These are phyloP conservation scores for Termitomyces sp. DNA, from an alignment of 768 basidiomycete species.

Conservation along the genomic window DNA sequence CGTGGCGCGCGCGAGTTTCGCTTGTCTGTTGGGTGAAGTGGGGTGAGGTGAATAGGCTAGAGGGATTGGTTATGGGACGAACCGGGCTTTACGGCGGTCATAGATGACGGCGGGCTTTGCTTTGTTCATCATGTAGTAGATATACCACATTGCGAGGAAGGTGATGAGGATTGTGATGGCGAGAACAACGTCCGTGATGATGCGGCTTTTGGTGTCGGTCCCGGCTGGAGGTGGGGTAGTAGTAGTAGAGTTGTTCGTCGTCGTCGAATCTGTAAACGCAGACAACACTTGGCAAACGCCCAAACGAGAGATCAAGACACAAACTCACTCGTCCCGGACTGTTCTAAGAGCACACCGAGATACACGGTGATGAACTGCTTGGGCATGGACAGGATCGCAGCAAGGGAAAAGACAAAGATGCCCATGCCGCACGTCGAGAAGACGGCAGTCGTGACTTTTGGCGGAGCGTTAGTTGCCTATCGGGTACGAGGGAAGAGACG, in stretches of 20 bases:
- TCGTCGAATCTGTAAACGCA: too few species aligned
- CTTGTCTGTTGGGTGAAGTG: conserved; percentile 35
- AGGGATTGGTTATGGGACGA: not conserved
- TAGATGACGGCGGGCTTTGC: conserved; percentile 66
- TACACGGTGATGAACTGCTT: conserved; percentile 94
- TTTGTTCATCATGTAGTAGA: conserved; percentile 62
- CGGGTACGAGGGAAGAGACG: not conserved
- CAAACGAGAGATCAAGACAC: not conserved
- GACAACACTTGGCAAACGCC: too few species aligned
- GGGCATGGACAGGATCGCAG: conserved; percentile 78
- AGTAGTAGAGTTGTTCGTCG: not conserved
- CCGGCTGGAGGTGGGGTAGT: conserved; percentile 18
- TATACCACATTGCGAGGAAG: conserved; percentile 77
- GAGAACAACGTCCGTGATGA: conserved; percentile 66
- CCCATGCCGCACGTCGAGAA: conserved; percentile 89
- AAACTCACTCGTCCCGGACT: conserved; percentile 30
- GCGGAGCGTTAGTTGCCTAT: not conserved
- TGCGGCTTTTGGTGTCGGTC: conserved; percentile 42
- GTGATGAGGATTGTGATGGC: conserved; percentile 69
- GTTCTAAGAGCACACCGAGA: conserved; percentile 73
- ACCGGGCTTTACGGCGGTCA: conserved; percentile 67
- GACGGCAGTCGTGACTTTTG: conserved; percentile 75
- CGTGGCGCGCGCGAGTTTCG: conserved; percentile 33
- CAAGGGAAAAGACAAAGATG: conserved; percentile 69
- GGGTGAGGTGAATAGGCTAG: not conserved